phyloP scores from a whole-genome alignment of 768 basidiomycete genomes.

The Rhodotorula babjevae region DNA sequence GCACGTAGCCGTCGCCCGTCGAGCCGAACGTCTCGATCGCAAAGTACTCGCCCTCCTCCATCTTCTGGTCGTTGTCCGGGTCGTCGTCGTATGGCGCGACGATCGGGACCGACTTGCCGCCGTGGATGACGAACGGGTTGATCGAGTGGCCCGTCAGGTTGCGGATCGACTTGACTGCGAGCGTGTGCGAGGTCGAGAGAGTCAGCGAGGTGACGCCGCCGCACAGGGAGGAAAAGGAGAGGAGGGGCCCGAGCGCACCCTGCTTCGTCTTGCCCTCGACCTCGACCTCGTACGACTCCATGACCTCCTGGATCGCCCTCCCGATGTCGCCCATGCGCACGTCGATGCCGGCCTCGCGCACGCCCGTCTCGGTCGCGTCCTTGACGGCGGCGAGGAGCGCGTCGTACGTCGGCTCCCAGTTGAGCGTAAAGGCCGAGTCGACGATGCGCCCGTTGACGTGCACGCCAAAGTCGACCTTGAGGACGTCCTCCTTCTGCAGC shows the following conservation, averaged over 20 bases:
- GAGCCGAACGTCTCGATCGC: slow-evolving; percentile 98
- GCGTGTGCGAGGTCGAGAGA: neutral
- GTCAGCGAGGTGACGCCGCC: neutral
- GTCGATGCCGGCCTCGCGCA: slow-evolving; percentile 93
- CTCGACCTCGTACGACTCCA: slow-evolving; percentile 98
- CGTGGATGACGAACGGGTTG: slow-evolving; percentile 83
- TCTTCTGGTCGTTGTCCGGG: slow-evolving; percentile 75
- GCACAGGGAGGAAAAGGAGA: neutral
- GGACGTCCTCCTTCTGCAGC: slow-evolving; percentile 72
- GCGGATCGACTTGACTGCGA: slow-evolving; percentile 79
- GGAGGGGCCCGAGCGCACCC: slow-evolving; percentile 17
- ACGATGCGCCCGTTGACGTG: slow-evolving; percentile 92
- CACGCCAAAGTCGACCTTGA: slow-evolving; percentile 96
- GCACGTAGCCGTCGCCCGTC: slow-evolving; percentile 83
- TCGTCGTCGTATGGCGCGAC: slow-evolving; percentile 60
- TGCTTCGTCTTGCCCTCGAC: slow-evolving; percentile 63
- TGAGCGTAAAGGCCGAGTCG: slow-evolving; percentile 92
- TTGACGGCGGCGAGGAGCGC: slow-evolving; percentile 82
- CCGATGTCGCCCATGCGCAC: slow-evolving; percentile 87
- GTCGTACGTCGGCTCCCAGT: slow-evolving; percentile 82
- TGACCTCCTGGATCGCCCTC: slow-evolving; percentile 89
- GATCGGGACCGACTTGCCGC: slow-evolving; percentile 77
- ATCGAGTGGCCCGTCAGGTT: slow-evolving; percentile 96
- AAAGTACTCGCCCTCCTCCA: slow-evolving; percentile 99
- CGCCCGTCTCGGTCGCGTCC: slow-evolving; percentile 88